Evolutionary conservation across 2,329 filamentous ascomycete species (phyloP), one percentile per base, ranked within the genome.

Genomic region (Pestalotiopsis sp.): DNA sequence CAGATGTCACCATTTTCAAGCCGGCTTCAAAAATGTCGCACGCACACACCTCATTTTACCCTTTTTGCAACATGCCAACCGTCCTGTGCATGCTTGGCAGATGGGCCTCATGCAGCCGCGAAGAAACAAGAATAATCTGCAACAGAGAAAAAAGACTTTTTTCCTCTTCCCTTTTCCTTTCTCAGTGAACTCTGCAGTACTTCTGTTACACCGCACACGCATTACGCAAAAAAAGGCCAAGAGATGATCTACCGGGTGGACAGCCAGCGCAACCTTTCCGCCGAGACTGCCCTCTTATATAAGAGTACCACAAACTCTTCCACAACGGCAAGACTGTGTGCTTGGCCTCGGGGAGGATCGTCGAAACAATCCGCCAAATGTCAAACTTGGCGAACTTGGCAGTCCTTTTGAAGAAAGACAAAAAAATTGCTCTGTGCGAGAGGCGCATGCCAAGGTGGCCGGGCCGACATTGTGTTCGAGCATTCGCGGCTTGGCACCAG

Each of bases 401-500:
- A 61, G 36, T 61, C 59, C 27, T 61, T 39, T 61, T 52, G 45
- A 52, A n/a, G 45, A 52, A n/a, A 6, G 6, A 17, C 17, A 52
- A 52, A 17, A n/a, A 1, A 61, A 39, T 61, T 36, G 27, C 13
- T 23, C 27, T 59, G 27, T 20, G 31, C 7, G 5, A 20, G n/a
- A 36, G 59, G 31, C 25, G 59, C 31, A 39, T 23, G 59, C 59
- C 59, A 61, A 61, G 59, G 25, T 36, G n/a, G 59, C 25, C 59
- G n/a, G 31, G 59, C 59, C 59, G 59, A 61, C 59, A 38, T 36
- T 36, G 59, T 61, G 36, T 39, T 61, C 27, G 27, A 59, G 20
- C n/a, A 59, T 27, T 25, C 14, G 57, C 57, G 36, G 59, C 59
- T 61, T 61, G 59, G 59, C 59, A 36, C n/a, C 36, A 17, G 36